Evolutionary conservation across 169 alveolate species (phyloP), one percentile per base, ranked within the genome.

Genomic region (Perkinsus olseni): DNA sequence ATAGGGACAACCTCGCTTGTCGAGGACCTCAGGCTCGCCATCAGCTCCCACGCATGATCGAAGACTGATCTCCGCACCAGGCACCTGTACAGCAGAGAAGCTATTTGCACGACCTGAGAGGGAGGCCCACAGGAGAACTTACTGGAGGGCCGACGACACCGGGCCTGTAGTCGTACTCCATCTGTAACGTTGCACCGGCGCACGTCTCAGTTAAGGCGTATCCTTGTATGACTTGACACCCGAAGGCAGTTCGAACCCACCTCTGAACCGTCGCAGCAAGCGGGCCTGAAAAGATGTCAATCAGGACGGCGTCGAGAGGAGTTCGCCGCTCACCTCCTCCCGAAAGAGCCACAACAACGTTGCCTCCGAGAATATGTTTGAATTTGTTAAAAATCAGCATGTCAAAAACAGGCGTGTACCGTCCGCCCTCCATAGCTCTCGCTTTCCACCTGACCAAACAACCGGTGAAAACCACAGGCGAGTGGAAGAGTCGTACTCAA

Each of bases 141-240:
- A 95, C 95, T 3, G 95, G 91, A 0, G 96, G 96, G 3, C 98
- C 98, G 20, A 98, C 98, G 8, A 97, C 96, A 91, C 38, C 91
- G 21, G 38, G 39, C 0, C 93, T 31, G 0, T 95, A 92, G 38
- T 94, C 92, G 74, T 96, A 97, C 31, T 92, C 92, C 20, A 93
- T 74, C 92, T 96, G 95, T 38, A 96, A 93, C 82, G 95, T 62
- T 51, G 95, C 93, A 0, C 97, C 96, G 0, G 97, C 98, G 8
- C 96, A 94, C 50, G 95, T 93, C 96, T 98, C 99, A n/a, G 98
- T 97, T 94, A 97, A 96, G 8, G 98, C 99, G 93, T 98, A 98
- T 10, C 97, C 98, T 92, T 98, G 98, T 24, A 94, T 74, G 45
- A 97, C 93, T 24, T 96, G 97, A 8, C 93, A 74, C 21, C 97